Evolutionary conservation across 139 green algal species (phyloP), one percentile per base, ranked within the genome.

Genomic region (Chlamydomonas eustigma): DNA sequence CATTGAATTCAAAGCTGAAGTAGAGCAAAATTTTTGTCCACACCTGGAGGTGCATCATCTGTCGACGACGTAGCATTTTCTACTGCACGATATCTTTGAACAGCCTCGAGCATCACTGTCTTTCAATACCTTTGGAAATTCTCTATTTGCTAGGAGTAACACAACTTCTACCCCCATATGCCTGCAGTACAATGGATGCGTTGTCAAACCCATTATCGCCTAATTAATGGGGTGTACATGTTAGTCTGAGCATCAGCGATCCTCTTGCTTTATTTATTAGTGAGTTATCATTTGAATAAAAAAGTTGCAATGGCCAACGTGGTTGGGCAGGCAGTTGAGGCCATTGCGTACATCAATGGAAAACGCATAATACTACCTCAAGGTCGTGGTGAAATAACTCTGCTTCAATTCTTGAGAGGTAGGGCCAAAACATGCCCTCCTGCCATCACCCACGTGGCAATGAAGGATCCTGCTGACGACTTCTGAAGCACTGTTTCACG

Each of bases 381-480:
- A 1, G 94, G 85, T 2, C 50, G 82, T 1, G 94, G 84, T 0
- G 91, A 97, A 51, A 63, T 44, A 0, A 97, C 94, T 0, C 80
- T 98, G 33, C 86, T 98, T 31, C 75, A 92, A 33, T 98, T 85
- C 73, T 74, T 98, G 71, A 73, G 93, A 70, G 93, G 93, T 97
- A 37, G 66, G 83, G 24, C 2, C 0, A 69, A 8, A 32, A 35
- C 34, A 63, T 39, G 50, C 50, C 3, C 4, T 68, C 50, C 8
- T 50, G 70, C 25, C n/a, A n/a, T n/a, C n/a, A n/a, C n/a, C n/a
- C n/a, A n/a, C n/a, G n/a, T n/a, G n/a, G n/a, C n/a, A n/a, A n/a
- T n/a, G n/a, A n/a, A n/a, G n/a, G n/a, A n/a, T n/a, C n/a, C 44
- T 58, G 44, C 18, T 28, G 44, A 58, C 12, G 12, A 28, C 44